These are phyloP conservation scores for Lecanicillium sp. DNA, from an alignment of 2,329 filamentous ascomycete species.

Conservation along the genomic window DNA sequence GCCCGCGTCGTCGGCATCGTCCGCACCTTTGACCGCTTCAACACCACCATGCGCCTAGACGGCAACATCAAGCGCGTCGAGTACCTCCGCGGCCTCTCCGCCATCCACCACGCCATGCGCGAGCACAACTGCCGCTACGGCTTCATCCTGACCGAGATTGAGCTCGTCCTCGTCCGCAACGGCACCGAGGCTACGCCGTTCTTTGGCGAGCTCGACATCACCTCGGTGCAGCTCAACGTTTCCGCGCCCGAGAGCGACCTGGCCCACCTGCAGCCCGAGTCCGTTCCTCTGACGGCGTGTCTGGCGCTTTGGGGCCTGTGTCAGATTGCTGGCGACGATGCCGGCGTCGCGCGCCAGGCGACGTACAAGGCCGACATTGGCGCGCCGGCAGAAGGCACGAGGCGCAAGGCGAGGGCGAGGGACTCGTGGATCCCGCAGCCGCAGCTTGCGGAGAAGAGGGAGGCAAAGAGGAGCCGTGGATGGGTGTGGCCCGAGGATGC, in stretches of 20 bases:
- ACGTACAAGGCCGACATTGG: constrained; percentile 66
- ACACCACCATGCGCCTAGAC: constrained; percentile 86
- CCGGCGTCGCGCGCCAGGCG: constrained; percentile 45
- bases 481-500: constrained; percentile 73
- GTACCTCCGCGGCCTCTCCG: constrained; percentile 79
- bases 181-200: constrained; percentile 65
- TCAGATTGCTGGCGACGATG: constrained; percentile 58
- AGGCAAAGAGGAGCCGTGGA: constrained; percentile 64
- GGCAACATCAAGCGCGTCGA: constrained; percentile 78
- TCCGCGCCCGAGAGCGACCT: constrained; percentile 20
- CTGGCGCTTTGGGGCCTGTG: constrained; percentile 73
- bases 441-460: constrained; percentile 66
- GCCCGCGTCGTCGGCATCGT: constrained; percentile 73
- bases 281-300: constrained; percentile 55
- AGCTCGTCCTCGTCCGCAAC: constrained; percentile 82
- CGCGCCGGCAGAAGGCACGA: constrained; percentile 63
- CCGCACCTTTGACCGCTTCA: constrained; percentile 89
- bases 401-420: constrained; percentile 60
- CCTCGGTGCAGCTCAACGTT: constrained; percentile 49
- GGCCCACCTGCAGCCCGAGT: constrained; percentile 23
- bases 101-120: constrained; percentile 86
- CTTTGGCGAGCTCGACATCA: constrained; percentile 83
- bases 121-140: constrained; percentile 90
- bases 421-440: constrained; percentile 71
- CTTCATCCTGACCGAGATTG: constrained; percentile 94